Evolutionary conservation across 345 rosid genomes (phyloP).

Genomic region (Laguncularia racemosa): DNA sequence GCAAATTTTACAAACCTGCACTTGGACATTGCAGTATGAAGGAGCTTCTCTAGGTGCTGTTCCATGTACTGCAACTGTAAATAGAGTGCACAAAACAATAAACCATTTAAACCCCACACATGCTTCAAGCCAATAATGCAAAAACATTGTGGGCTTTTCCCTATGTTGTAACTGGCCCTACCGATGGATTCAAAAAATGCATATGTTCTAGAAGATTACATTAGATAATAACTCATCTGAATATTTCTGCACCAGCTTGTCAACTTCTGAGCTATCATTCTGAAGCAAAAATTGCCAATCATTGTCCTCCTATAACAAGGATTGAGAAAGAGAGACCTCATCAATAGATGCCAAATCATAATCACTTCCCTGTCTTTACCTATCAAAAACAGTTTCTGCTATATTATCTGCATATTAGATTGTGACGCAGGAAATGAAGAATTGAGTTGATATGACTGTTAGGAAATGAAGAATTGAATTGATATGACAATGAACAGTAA

Average conservation of each 20-base stretch:
- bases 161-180: neutral
- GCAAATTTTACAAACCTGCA: conserved; percentile 28
- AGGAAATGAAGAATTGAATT: too few relatives aligned
- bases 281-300: conserved; percentile 40
- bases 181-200: neutral
- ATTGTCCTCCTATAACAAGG: conserved; percentile 18
- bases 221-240: conserved; percentile 28
- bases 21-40: conserved; percentile 28
- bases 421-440: too few relatives aligned
- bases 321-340: neutral
- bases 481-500: too few relatives aligned
- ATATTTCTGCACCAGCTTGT: conserved; percentile 36
- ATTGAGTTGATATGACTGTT: too few relatives aligned
- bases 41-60: conserved; percentile 39
- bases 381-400: neutral
- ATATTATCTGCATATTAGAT: too few relatives aligned
- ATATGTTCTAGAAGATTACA: conserved; percentile 24
- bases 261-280: conserved; percentile 22
- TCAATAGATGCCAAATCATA: neutral
- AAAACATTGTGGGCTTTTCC: neutral
- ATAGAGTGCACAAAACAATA: neutral
- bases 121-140: neutral
- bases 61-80: conserved; percentile 48
- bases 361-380: neutral
- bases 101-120: neutral